A percentile compares a stretch with the other conserved stretches of the same genome.
Conservation (phyloP, 305 asterid species). For the Solanum hybrid region DNA sequence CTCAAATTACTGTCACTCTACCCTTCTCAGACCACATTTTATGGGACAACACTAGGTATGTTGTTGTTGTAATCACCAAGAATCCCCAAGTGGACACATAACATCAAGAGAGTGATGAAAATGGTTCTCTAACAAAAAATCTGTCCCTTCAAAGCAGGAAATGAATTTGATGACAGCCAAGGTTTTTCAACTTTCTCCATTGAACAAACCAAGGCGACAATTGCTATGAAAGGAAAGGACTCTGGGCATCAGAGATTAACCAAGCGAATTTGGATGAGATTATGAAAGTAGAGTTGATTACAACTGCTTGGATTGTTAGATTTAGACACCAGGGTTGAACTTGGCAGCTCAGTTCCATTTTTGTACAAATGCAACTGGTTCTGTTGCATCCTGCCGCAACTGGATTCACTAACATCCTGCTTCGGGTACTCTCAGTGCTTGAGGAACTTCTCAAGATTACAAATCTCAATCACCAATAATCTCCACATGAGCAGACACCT, state of each 20-base stretch:
- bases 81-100: neutral
- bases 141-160: neutral
- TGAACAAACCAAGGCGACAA: neutral
- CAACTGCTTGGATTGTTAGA: neutral
- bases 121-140: neutral
- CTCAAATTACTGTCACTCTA: neutral
- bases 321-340: neutral
- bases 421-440: neutral
- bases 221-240: neutral
- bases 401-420: neutral
- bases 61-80: neutral
- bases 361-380: neutral
- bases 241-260: neutral
- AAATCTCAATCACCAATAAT: constrained; percentile 65
- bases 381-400: neutral
- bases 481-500: constrained; percentile 80
- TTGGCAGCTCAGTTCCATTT: neutral
- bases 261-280: neutral
- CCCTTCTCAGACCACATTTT: neutral
- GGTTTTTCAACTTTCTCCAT: neutral
- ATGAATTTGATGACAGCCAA: neutral
- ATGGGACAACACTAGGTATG: neutral
- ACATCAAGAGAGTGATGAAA: neutral
- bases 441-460: neutral
- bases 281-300: neutral